Conservation (phyloP, 2,329 filamentous ascomycete species). For the Xylariales sp. region DNA sequence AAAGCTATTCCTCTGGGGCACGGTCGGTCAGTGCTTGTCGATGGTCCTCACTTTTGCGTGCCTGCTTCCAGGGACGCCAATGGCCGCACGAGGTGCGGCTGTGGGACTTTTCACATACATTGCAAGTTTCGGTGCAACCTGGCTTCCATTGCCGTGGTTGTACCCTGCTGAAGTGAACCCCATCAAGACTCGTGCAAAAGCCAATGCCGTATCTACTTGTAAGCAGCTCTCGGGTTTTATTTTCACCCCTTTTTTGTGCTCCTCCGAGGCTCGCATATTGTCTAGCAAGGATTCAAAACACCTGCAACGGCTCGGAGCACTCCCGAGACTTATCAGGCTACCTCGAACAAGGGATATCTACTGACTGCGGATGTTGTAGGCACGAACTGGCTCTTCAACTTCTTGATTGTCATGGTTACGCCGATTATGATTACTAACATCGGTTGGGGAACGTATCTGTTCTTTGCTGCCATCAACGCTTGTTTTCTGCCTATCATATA, state of each 20-base stretch:
- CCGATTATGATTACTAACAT: conserved; percentile 58
- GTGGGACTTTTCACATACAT: conserved; percentile 67
- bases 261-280: no score
- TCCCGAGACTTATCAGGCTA: no score
- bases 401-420: conserved; percentile 57
- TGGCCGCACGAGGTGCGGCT: conserved; percentile 61
- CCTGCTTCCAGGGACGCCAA: conserved; percentile 58
- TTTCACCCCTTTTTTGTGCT: conserved; percentile 38
- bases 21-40: conserved; percentile 45
- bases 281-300: no score
- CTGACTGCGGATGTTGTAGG: conserved; percentile 1
- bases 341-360: background rate
- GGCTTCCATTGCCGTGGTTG: conserved; percentile 54
- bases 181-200: conserved; percentile 40
- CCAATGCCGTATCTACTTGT: conserved; percentile 55
- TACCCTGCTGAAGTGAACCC: conserved; percentile 52
- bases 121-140: conserved; percentile 62
- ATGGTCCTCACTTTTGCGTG: conserved; percentile 58
- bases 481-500: conserved; percentile 43
- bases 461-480: conserved; percentile 42
- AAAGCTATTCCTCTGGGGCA: conserved; percentile 40
- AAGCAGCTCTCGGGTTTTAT: conserved; percentile 29
- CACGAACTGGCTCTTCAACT: conserved; percentile 44
- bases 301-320: no score
- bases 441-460: conserved; percentile 44